These are phyloP conservation scores for Spathaspora sp. DNA, from an alignment of 805 yeast genomes.

Conservation along the genomic window DNA sequence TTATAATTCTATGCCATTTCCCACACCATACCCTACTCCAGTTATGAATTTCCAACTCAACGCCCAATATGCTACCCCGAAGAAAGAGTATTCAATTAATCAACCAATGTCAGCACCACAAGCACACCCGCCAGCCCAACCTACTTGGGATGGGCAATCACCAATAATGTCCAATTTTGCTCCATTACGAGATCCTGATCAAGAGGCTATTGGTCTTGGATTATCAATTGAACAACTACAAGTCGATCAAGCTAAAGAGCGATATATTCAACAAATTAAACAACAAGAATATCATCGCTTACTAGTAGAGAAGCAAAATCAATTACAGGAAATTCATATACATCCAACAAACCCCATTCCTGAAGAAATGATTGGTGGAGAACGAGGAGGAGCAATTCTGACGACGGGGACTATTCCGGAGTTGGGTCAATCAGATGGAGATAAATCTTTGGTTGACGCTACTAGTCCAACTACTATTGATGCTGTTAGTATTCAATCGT, in stretches of 20 bases:
- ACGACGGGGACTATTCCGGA: neutral
- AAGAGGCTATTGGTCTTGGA: neutral
- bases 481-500: neutral
- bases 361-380: neutral
- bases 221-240: neutral
- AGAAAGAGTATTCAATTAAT: neutral
- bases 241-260: neutral
- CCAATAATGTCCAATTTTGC: neutral
- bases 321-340: neutral
- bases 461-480: constrained; percentile 1
- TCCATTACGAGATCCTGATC: neutral
- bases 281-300: constrained; percentile 1
- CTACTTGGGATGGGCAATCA: neutral
- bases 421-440: neutral
- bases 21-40: neutral
- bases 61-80: neutral
- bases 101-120: neutral
- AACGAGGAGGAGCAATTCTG: neutral
- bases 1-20: neutral
- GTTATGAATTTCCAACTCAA: neutral
- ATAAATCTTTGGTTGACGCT: neutral
- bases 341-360: neutral
- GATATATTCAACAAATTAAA: neutral
- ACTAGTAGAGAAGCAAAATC: constrained; percentile 1
- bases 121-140: neutral